Conservation (phyloP, 495 filamentous ascomycete species). For the Hypoxylon lienhwacheense region DNA sequence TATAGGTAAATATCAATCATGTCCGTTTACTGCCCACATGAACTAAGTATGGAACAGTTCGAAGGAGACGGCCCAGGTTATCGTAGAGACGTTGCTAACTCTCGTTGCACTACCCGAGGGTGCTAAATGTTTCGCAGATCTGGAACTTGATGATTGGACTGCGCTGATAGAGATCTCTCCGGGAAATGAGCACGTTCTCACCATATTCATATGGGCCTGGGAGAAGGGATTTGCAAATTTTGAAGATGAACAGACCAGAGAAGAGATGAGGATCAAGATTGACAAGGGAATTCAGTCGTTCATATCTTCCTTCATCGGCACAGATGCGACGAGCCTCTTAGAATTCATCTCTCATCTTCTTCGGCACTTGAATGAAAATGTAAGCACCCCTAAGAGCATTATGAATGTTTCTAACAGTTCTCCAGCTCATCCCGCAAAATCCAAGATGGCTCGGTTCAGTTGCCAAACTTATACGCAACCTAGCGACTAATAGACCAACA, state of each 20-base stretch:
- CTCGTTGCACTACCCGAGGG: constrained; percentile 53
- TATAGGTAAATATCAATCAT: constrained; percentile 53
- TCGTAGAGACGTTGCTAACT: constrained; percentile 57
- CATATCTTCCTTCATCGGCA: constrained; percentile 52
- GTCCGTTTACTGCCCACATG: not conserved
- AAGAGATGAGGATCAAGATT: constrained; percentile 43
- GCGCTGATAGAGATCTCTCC: constrained; percentile 56
- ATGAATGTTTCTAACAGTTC: not conserved
- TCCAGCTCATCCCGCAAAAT: constrained; percentile 35
- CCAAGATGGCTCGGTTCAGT: constrained; percentile 51
- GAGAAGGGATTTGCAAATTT: constrained; percentile 40
- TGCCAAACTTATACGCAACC: constrained; percentile 44
- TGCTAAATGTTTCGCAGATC: constrained; percentile 43
- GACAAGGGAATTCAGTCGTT: constrained; percentile 48
- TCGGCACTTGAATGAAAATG: constrained; percentile 45
- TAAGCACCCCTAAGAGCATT: constrained; percentile 26
- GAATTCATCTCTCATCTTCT: constrained; percentile 50
- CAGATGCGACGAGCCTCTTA: constrained; percentile 54
- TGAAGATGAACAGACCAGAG: constrained; percentile 26
- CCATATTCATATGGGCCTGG: constrained; percentile 57
- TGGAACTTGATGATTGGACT: constrained; percentile 49
- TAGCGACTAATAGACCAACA: constrained; percentile 52
- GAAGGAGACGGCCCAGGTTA: constrained; percentile 51
- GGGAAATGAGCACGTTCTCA: constrained; percentile 53
- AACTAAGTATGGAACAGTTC: constrained; percentile 47